Percentiles rank a stretch among this genome's conserved stretches.
Evolutionary conservation across 805 yeast genomes (phyloP).

Genomic region (Saccharomycopsis lassenensis): DNA sequence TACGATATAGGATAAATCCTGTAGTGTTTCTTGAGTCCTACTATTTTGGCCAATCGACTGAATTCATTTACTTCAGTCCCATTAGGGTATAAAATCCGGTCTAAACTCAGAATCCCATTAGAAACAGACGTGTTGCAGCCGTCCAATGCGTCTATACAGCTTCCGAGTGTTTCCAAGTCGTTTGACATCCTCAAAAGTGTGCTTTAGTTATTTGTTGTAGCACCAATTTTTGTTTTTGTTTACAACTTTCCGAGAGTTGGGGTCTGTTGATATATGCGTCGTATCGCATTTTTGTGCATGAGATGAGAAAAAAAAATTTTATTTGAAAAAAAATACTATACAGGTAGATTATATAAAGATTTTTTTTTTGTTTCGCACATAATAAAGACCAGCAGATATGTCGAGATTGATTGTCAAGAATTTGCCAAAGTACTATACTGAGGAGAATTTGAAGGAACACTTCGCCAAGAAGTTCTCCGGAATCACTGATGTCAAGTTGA

Average conservation of each 20-base stretch:
- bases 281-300: too few relatives aligned
- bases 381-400: too few relatives aligned
- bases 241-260: too few relatives aligned
- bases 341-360: too few relatives aligned
- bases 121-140: slow-evolving; percentile 12
- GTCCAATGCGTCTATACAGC: slow-evolving; percentile 12
- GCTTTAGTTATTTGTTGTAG: too few relatives aligned
- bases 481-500: slow-evolving; percentile 81
- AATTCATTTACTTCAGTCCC: slow-evolving; percentile 14
- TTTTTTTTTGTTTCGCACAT: too few relatives aligned
- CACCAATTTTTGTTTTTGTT: too few relatives aligned
- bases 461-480: slow-evolving; percentile 30
- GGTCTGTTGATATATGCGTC: too few relatives aligned
- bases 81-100: slow-evolving; percentile 7
- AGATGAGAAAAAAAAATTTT: too few relatives aligned
- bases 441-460: slow-evolving; percentile 46
- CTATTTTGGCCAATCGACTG: slow-evolving; percentile 12
- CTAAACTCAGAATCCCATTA: slow-evolving; percentile 6
- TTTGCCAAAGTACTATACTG: slow-evolving; percentile 55
- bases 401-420: slow-evolving; percentile 74
- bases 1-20: slow-evolving; percentile 15
- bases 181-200: too few relatives aligned
- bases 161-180: slow-evolving; percentile 13
- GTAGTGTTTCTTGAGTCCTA: slow-evolving; percentile 14
- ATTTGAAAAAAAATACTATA: too few relatives aligned